Base-by-base conservation (phyloP, 371 early-diverging fungal species). In the Gilbertella persicaria region DNA sequence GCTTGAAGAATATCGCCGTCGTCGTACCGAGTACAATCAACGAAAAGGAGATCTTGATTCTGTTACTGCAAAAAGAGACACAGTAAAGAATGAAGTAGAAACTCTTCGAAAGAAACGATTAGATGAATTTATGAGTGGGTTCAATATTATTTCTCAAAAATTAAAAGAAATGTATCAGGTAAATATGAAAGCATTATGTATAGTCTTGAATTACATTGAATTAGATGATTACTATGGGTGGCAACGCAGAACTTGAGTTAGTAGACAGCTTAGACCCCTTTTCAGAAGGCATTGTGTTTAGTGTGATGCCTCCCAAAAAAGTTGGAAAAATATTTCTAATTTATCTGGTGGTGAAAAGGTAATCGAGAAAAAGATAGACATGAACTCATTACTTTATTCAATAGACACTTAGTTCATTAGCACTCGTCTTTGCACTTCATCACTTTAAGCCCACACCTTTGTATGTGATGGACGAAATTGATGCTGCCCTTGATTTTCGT, bases 401-500 rank as follows among this genome's bases (percentile, higher is more conserved):
- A n/a, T 68, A 92, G 92, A 99, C 99, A 1, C 78, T 99, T 30
- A 92, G 94, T 66, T 98, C 99, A 16, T 80, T 99, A 30, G 97
- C 99, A 2, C 84, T 99, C 30, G 98, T 99, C 12, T 99, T 99
- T 85, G 99, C 99, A 0, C 82, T 99, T 43, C 99, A 99, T 71
- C 97, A 95, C 69, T 99, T 90, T 84, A 97, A 96, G 61, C 99
- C 99, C 2, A 99, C 99, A 9, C 99, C 99, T 13, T 79, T 99
- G 19, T 99, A 99, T 75, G 95, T 99, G 17, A 99, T 99, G 99
- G 99, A 99, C 78, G 99, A 99, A 75, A 99, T 99, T 62, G 99
- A 99, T 72, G 99, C 99, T 0, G 99, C 99, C 2, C 79, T 99
- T 37, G 99, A 99, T 71, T 99, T 98, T 78, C 89, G 99, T 55